These are phyloP conservation scores for Cylindrodendrum hubeiense DNA, from an alignment of 2,329 filamentous ascomycete species.

Conservation along the genomic window DNA sequence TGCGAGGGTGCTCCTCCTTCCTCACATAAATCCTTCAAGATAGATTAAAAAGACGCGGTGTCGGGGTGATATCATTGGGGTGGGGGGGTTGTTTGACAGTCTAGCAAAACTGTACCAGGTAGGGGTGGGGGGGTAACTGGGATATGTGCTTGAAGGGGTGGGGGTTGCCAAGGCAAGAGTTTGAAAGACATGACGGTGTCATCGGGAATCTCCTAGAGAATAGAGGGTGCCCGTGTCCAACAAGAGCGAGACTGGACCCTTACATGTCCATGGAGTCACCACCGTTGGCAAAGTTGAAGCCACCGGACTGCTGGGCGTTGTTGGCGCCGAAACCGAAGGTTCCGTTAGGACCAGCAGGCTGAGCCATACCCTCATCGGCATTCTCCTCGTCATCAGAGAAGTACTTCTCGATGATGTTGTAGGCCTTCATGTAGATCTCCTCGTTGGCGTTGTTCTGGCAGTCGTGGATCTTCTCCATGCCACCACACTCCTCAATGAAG, in stretches of 20 bases:
- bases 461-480: constrained; percentile 99
- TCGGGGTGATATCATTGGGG: constrained; percentile 49
- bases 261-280: constrained; percentile 77
- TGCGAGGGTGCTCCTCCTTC: constrained; percentile 39
- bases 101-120: constrained; percentile 40
- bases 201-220: neutral
- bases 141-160: constrained; percentile 37
- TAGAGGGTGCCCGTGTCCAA: constrained; percentile 10
- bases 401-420: constrained; percentile 99
- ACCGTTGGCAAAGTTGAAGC: constrained; percentile 92
- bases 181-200: constrained; percentile 10
- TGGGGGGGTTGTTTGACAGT: constrained; percentile 41
- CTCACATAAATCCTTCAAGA: constrained; percentile 53
- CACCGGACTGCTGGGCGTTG: constrained; percentile 73
- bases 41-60: constrained; percentile 52
- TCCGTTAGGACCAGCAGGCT: constrained; percentile 73
- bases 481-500: constrained; percentile 98
- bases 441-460: constrained; percentile 99
- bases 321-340: constrained; percentile 84
- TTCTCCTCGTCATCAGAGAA: constrained; percentile 99
- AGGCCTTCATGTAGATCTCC: constrained; percentile 99
- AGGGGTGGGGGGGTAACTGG: constrained; percentile 40
- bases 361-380: constrained; percentile 81
- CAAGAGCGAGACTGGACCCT: constrained; percentile 33
- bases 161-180: constrained; percentile 28